Conservation (phyloP, 2,329 filamentous ascomycete species). For the Lecanicillium sp. region DNA sequence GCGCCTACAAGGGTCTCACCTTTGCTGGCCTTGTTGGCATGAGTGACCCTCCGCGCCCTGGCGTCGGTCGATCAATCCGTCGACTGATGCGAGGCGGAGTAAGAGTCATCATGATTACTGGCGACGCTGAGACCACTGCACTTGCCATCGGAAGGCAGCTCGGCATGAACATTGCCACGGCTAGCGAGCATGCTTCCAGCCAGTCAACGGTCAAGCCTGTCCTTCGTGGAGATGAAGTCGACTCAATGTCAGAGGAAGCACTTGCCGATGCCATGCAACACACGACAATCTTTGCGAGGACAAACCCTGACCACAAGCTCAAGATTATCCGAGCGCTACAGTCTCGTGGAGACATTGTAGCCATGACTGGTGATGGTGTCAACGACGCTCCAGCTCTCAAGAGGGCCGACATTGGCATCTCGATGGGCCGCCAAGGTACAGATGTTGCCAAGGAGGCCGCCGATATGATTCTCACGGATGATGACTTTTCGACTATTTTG, state of each 20-base stretch:
- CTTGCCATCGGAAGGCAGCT: constrained; percentile 89
- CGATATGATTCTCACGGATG: constrained; percentile 88
- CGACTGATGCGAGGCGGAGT: constrained; percentile 90
- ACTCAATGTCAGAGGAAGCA: constrained; percentile 79
- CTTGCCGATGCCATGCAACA: constrained; percentile 77
- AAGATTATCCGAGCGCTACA: constrained; percentile 93
- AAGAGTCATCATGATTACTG: constrained; percentile 98
- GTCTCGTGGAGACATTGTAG: constrained; percentile 88
- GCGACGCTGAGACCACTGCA: constrained; percentile 90
- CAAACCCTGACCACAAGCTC: constrained; percentile 95
- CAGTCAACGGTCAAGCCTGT: constrained; percentile 62
- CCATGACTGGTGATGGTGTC: constrained; percentile 97
- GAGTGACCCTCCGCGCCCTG: constrained; percentile 90
- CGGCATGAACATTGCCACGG: constrained; percentile 73
- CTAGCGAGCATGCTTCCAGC: constrained; percentile 42
- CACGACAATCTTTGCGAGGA: constrained; percentile 92
- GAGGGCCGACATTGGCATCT: constrained; percentile 94
- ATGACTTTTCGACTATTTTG: constrained; percentile 86
- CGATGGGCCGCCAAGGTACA: constrained; percentile 90
- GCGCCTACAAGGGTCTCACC: constrained; percentile 72
- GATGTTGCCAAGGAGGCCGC: constrained; percentile 95
- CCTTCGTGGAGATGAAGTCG: constrained; percentile 84
- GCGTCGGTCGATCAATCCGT: constrained; percentile 82
- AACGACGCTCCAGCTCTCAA: constrained; percentile 96
- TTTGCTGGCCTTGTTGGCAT: constrained; percentile 94